Evolutionary conservation across 164 flowering plant species (phyloP), one percentile per base, ranked within the genome.

Genomic region (Amborella trichopoda): DNA sequence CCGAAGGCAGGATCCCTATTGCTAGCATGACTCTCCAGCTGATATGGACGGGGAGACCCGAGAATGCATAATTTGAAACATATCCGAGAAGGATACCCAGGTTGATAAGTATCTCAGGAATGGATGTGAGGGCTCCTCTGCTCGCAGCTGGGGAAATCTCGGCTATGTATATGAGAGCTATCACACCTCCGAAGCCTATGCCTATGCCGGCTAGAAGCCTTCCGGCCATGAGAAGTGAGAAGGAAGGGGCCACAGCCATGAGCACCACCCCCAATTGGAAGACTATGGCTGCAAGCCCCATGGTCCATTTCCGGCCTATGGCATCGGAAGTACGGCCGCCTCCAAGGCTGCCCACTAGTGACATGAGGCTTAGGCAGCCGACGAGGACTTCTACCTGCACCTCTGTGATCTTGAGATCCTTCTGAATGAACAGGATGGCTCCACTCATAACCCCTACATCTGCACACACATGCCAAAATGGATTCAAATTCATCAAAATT

Each of bases 401-500:
- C 23, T 52, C 56, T 34, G 8, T 30, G 39, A 59, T 27, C 21
- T 40, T 46, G 1, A 59, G 36, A 10, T 59, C 52, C 3, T 46
- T 27, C 38, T 46, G 24, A 10, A 52, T 52, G 36, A 52, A 59
- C 8, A 51, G 16, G 2, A 13, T 34, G 4, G 51, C 62, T 50
- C 62, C 62, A 19, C 55, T 58, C 62, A 58, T 58, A 50, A 51
- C 62, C 5, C 62, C 56, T 38, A 46, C 34, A 28, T 52, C 56
- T 52, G 20, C 37, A 33, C 16, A 33, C 34, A 30, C n/a, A n/a
- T n/a, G n/a, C n/a, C n/a, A n/a, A n/a, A n/a, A n/a, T n/a, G n/a
- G n/a, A n/a, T n/a, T n/a, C n/a, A n/a, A n/a, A n/a, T n/a, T n/a
- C n/a, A n/a, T n/a, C n/a, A n/a, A n/a, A n/a, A n/a, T n/a, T n/a